These are phyloP conservation scores for Pleurostoma richardsiae DNA, from an alignment of 2,329 filamentous ascomycete species.

Conservation along the genomic window DNA sequence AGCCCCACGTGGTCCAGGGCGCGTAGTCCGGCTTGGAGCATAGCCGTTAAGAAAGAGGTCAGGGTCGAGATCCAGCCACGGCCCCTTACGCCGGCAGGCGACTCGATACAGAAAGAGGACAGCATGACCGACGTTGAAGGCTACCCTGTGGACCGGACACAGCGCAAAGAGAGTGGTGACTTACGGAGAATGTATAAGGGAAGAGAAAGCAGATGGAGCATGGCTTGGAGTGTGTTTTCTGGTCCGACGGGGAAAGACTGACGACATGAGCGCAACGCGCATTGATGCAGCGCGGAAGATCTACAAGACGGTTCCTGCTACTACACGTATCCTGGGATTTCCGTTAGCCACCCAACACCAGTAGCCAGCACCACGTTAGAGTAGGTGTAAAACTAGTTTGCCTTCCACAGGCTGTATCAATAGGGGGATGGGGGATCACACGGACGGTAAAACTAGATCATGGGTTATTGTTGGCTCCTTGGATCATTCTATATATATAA, in stretches of 20 bases:
- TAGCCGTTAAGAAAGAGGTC: background rate
- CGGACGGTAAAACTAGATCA: too few relatives aligned
- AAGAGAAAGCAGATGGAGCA: background rate
- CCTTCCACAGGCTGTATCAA: too few relatives aligned
- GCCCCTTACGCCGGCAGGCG: background rate
- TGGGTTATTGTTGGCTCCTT: too few relatives aligned
- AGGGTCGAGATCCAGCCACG: background rate
- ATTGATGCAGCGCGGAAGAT: too few relatives aligned
- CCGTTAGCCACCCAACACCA: too few relatives aligned
- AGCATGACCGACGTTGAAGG: background rate
- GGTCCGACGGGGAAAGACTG: background rate
- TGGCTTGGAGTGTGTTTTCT: background rate
- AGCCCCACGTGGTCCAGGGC: background rate
- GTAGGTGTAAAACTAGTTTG: too few relatives aligned
- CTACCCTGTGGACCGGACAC: background rate
- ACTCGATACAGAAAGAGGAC: background rate
- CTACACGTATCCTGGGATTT: too few relatives aligned
- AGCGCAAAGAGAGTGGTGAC: background rate
- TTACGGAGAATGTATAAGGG: background rate
- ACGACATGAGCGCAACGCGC: too few relatives aligned
- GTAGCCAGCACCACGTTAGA: too few relatives aligned
- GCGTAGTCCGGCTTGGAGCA: background rate
- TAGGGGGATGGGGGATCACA: too few relatives aligned
- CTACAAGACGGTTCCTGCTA: too few relatives aligned
- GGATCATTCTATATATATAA: too few relatives aligned